Conservation (phyloP, 148 eudicot species). For the Pharnaceum exiguum region DNA sequence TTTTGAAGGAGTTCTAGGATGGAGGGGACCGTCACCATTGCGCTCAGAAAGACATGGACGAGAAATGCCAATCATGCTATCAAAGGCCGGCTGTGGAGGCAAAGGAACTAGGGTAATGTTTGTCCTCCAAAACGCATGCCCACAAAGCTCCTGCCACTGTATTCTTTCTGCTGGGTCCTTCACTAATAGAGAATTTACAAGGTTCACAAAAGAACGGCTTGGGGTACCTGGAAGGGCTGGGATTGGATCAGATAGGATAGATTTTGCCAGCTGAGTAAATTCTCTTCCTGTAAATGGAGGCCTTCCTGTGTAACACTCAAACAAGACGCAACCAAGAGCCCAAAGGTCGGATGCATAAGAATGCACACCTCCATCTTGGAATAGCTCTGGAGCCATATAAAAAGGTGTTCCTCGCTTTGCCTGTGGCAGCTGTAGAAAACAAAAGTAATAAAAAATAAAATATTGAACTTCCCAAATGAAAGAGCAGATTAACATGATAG, state of each 20-base stretch:
- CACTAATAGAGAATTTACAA: constrained; percentile 78
- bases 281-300: constrained; percentile 91
- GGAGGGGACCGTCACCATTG: constrained; percentile 52
- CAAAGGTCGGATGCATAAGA: constrained; percentile 95
- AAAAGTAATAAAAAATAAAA: constrained; percentile 9
- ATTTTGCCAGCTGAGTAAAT: constrained; percentile 78
- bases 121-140: constrained; percentile 80
- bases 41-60: constrained; percentile 65
- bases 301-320: constrained; percentile 81
- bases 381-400: constrained; percentile 99
- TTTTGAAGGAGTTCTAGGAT: constrained; percentile 60
- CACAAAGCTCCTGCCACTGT: constrained; percentile 84
- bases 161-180: constrained; percentile 96
- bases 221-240: constrained; percentile 87
- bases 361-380: constrained; percentile 96
- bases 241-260: constrained; percentile 82
- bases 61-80: constrained; percentile 61
- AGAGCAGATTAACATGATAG: neutral
- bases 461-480: neutral
- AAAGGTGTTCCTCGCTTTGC: constrained; percentile 96
- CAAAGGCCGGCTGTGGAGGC: constrained; percentile 86
- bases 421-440: constrained; percentile 71
- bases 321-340: constrained; percentile 98
- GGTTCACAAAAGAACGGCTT: constrained; percentile 71
- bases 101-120: constrained; percentile 41